phyloP scores from a whole-genome alignment of 208 protist species.

The Leishmania major region DNA sequence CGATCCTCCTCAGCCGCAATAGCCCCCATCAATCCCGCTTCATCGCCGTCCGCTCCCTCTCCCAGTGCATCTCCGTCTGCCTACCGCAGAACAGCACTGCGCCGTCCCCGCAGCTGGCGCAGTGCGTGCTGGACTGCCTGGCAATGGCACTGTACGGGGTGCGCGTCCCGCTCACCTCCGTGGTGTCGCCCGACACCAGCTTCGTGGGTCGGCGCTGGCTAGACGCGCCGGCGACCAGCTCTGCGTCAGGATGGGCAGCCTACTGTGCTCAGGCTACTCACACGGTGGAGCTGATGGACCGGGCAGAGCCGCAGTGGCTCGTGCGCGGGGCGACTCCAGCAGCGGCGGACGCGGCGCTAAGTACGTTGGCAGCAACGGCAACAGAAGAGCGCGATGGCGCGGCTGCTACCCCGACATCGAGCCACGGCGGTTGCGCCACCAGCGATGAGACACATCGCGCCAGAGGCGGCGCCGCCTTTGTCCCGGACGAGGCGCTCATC shows the following conservation, averaged over 20 bases:
- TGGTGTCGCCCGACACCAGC: conserved; percentile 16
- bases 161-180: conserved; percentile 13
- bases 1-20: conserved; percentile 57
- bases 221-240: not conserved
- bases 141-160: conserved; percentile 27
- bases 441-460: not conserved
- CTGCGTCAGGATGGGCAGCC: conserved; percentile 9
- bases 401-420: conserved; percentile 1
- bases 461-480: conserved; percentile 15
- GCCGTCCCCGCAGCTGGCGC: conserved; percentile 19
- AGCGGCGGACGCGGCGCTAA: not conserved
- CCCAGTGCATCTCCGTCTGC: conserved; percentile 55
- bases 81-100: conserved; percentile 31
- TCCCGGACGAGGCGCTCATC: conserved; percentile 65
- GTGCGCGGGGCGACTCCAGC: conserved; percentile 13
- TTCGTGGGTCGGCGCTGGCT: conserved; percentile 32
- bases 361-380: not conserved
- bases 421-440: conserved; percentile 5
- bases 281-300: conserved; percentile 22
- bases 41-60: conserved; percentile 56
- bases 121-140: conserved; percentile 44
- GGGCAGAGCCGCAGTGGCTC: conserved; percentile 25
- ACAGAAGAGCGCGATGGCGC: not conserved
- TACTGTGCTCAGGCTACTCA: conserved; percentile 21
- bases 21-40: conserved; percentile 36